Evolutionary conservation across 208 protist genomes (phyloP).

Genomic region (Entamoeba histolytica): DNA sequence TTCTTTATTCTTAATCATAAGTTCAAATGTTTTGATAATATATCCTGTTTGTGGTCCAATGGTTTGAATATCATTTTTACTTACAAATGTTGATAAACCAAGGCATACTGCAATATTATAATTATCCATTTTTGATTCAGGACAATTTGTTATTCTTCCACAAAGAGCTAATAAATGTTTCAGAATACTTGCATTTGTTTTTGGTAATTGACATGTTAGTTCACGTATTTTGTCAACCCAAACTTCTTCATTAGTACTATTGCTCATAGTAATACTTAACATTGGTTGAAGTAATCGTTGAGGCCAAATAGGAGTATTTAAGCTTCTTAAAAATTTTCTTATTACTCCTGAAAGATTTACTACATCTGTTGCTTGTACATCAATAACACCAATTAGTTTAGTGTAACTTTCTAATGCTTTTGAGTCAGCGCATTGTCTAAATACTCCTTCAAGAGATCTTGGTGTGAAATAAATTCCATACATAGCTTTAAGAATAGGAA

Average conservation of each 20-base stretch:
- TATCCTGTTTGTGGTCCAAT: not conserved
- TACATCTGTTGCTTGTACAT: not conserved
- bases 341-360: not conserved
- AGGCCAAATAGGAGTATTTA: not conserved
- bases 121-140: not conserved
- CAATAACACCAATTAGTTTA: not conserved
- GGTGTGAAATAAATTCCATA: not conserved
- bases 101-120: not conserved
- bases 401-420: not conserved
- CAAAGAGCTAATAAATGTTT: not conserved
- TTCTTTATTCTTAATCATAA: not conserved
- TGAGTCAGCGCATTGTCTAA: not conserved
- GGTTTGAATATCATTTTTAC: not conserved
- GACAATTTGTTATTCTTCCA: not conserved
- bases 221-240: not conserved
- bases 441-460: not conserved
- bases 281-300: not conserved
- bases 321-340: not conserved
- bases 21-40: not conserved
- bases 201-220: not conserved
- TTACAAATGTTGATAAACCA: not conserved
- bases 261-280: not conserved
- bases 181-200: not conserved
- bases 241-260: not conserved
- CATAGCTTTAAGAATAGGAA: not conserved